A percentile compares a stretch with the other conserved stretches of the same genome.
Evolutionary conservation across 257 asterid genomes (phyloP).

Genomic region (Scutellaria galericulata): DNA sequence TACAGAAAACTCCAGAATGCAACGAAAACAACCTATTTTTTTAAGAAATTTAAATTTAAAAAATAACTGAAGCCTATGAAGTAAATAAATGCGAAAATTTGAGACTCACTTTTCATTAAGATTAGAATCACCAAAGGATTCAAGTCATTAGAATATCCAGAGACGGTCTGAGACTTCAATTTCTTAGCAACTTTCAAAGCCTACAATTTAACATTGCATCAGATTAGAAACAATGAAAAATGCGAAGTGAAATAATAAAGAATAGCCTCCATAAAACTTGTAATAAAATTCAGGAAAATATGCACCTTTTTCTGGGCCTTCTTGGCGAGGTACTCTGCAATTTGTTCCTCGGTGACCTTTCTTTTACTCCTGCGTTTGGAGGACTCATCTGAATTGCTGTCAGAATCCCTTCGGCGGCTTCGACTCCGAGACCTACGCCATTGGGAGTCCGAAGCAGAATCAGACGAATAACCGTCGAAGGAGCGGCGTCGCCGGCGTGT

Average conservation of each 20-base stretch:
- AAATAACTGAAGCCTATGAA: too few species aligned
- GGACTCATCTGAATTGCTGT: too few species aligned
- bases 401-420: too few species aligned
- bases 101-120: constrained; percentile 53
- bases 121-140: constrained; percentile 92
- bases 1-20: too few species aligned
- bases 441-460: too few species aligned
- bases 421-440: too few species aligned
- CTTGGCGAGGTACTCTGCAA: constrained; percentile 30
- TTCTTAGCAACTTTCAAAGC: constrained; percentile 78
- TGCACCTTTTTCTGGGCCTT: constrained; percentile 36
- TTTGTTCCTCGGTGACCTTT: constrained; percentile 13
- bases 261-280: constrained; percentile 11
- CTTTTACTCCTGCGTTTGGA: too few species aligned
- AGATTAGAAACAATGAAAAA: neutral
- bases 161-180: constrained; percentile 63
- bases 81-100: too few species aligned
- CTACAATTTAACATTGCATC: constrained; percentile 35
- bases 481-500: too few species aligned
- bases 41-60: too few species aligned
- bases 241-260: neutral
- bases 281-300: neutral
- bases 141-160: constrained; percentile 89
- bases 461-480: too few species aligned
- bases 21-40: too few species aligned